Percentiles rank a stretch among this genome's conserved stretches.
phyloP scores from a whole-genome alignment of 176 grass and related monocot genomes.

The Triticum turgidum region DNA sequence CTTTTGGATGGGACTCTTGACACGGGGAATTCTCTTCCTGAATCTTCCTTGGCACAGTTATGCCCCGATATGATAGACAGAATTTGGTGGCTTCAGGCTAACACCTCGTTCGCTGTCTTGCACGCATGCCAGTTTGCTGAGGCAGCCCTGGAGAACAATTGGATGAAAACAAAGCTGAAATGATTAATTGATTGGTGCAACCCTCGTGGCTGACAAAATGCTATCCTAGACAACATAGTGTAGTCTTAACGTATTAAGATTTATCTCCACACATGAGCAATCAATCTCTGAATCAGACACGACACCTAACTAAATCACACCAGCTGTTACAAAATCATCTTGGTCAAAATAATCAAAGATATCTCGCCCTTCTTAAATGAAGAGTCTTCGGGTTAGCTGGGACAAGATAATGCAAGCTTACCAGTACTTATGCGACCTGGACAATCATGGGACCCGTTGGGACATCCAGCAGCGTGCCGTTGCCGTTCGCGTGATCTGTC shows the following conservation, averaged over 20 bases:
- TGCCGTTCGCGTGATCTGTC: constrained; percentile 25
- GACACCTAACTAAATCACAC: not conserved
- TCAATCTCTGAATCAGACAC: not conserved
- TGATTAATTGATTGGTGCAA: not conserved
- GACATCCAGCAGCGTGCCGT: constrained; percentile 11
- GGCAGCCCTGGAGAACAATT: not conserved
- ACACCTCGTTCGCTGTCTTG: not conserved
- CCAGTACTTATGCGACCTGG: constrained; percentile 43
- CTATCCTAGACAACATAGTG: not conserved
- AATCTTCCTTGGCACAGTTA: not conserved
- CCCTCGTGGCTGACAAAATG: not conserved
- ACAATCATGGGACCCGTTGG: constrained; percentile 23
- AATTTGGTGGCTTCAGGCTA: not conserved
- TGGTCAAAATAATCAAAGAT: constrained; percentile 8
- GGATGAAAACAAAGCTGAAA: not conserved
- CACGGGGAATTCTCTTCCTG: not conserved
- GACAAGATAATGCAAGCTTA: constrained; percentile 28
- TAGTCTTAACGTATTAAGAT: not conserved
- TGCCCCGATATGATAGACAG: not conserved
- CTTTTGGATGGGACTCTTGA: constrained; percentile 1
- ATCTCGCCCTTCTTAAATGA: not conserved
- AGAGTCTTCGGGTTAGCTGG: not conserved
- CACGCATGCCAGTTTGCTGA: not conserved
- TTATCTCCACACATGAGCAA: not conserved
- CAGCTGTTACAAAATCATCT: constrained; percentile 7